Evolutionary conservation across 176 grass and related monocot species (phyloP), one percentile per base, ranked within the genome.

Genomic region (Rhynchospora tenuis): DNA sequence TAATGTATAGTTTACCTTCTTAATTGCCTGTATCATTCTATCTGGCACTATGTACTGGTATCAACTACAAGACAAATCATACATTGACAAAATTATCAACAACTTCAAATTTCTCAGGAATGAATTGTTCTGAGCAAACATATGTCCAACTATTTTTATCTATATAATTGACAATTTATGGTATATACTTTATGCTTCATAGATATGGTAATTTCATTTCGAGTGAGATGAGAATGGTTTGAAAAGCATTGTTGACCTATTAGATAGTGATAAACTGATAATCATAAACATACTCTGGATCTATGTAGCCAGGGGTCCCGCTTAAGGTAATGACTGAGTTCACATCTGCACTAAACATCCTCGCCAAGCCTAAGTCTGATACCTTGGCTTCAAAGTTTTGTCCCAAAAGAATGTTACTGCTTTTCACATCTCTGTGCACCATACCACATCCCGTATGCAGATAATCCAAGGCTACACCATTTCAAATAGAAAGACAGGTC

Each of bases 351-450:
- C 7, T 5, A 69, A 68, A 88, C 3, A 79, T 16, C 71, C 79
- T 93, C 29, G 67, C 67, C 8, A 93, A 13, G 43, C 91, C 91
- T 59, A 93, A 90, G 80, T 93, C 88, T 5, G 86, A 67, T 24
- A 93, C 66, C 71, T 87, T 93, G 2, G 81, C 88, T 73, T 66
- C 22, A 15, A 88, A 19, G 52, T 90, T 55, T 38, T 42, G 60
- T 5, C 74, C 83, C 29, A 93, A 72, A 22, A 89, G 88, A 86
- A 90, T 93, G 77, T 90, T 93, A 22, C 38, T 64, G 0, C 76
- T 55, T 81, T 90, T 93, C 47, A 89, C 55, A 79, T 90, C 89
- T 56, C 86, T 81, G 38, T 93, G 89, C 60, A 90, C 28, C 88
- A 93, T 85, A 5, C 85, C 56, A 1, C 84, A 88, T 70, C 84